Evolutionary conservation across 2,329 filamentous ascomycete genomes (phyloP).

Genomic region (Coniochaeta sp.): DNA sequence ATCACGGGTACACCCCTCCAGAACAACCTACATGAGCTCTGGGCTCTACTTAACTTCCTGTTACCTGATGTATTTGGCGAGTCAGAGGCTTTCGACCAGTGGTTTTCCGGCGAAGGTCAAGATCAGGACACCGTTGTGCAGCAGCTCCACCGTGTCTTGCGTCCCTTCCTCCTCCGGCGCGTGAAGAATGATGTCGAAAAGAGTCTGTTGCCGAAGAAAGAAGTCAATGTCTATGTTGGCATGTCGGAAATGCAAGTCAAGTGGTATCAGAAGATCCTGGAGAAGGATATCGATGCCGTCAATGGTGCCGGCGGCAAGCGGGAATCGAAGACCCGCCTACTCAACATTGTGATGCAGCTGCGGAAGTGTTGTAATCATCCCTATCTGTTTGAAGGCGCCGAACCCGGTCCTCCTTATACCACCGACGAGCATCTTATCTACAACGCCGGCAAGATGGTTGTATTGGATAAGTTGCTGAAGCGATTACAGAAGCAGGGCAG

Average conservation of each 20-base stretch:
- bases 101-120: slow-evolving; percentile 85
- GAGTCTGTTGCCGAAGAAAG: slow-evolving; percentile 93
- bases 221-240: slow-evolving; percentile 91
- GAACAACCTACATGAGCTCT: slow-evolving; percentile 96
- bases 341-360: slow-evolving; percentile 99
- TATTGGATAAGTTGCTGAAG: slow-evolving; percentile 84
- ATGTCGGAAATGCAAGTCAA: slow-evolving; percentile 99
- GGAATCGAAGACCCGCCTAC: slow-evolving; percentile 90
- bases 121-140: slow-evolving; percentile 96
- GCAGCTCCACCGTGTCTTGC: slow-evolving; percentile 85
- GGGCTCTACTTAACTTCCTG: slow-evolving; percentile 94
- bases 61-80: slow-evolving; percentile 98
- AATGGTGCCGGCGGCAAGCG: slow-evolving; percentile 94
- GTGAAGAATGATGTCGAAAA: slow-evolving; percentile 98
- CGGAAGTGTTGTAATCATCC: slow-evolving; percentile 99
- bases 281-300: slow-evolving; percentile 98
- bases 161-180: slow-evolving; percentile 88
- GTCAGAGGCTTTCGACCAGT: slow-evolving; percentile 92
- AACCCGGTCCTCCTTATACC: slow-evolving; percentile 94
- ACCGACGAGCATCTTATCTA: slow-evolving; percentile 92
- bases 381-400: slow-evolving; percentile 94
- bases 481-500: slow-evolving; percentile 82
- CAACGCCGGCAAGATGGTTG: slow-evolving; percentile 96
- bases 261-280: slow-evolving; percentile 98
- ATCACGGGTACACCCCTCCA: slow-evolving; percentile 96